These are phyloP conservation scores for Fusarium torulosum DNA, from an alignment of 2,329 filamentous ascomycete species.

Conservation along the genomic window DNA sequence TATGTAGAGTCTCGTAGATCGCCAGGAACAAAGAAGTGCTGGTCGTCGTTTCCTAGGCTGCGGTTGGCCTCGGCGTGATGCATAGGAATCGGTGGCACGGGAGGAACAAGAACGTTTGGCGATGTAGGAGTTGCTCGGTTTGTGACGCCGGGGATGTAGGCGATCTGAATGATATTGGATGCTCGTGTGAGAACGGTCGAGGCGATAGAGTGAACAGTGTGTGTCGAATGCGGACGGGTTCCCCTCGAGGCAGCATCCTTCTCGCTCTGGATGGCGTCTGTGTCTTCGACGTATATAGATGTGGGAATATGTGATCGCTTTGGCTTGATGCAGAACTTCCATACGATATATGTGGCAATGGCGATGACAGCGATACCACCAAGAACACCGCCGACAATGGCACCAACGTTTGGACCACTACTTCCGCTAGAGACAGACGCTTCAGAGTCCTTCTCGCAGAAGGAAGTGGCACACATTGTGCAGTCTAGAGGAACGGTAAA, in stretches of 20 bases:
- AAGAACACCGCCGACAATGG: conserved; percentile 91
- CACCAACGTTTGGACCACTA: conserved; percentile 77
- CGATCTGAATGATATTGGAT: conserved; percentile 99
- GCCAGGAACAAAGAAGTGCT: conserved; percentile 93
- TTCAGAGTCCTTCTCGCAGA: conserved; percentile 56
- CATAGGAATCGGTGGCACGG: conserved; percentile 90
- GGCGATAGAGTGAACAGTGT: conserved; percentile 91
- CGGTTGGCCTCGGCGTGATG: conserved; percentile 62
- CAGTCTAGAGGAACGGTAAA: conserved; percentile 62
- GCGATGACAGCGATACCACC: conserved; percentile 83
- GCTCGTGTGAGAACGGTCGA: conserved; percentile 95
- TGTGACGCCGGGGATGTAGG: conserved; percentile 97
- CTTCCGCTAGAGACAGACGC: conserved; percentile 42
- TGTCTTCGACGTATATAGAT: conserved; percentile 69
- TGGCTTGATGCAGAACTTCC: conserved; percentile 88
- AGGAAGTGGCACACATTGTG: conserved; percentile 60
- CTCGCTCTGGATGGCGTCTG: conserved; percentile 59
- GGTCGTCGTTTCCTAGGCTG: conserved; percentile 74
- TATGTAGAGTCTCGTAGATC: conserved; percentile 93
- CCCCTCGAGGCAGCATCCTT: conserved; percentile 59
- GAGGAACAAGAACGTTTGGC: conserved; percentile 84
- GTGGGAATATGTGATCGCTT: conserved; percentile 73
- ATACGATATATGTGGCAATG: conserved; percentile 83
- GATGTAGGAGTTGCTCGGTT: conserved; percentile 90
- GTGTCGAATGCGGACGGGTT: conserved; percentile 77